Evolutionary conservation across 1,139 yeast species (phyloP), one percentile per base, ranked within the genome.

Genomic region (Diutina ranongensis): DNA sequence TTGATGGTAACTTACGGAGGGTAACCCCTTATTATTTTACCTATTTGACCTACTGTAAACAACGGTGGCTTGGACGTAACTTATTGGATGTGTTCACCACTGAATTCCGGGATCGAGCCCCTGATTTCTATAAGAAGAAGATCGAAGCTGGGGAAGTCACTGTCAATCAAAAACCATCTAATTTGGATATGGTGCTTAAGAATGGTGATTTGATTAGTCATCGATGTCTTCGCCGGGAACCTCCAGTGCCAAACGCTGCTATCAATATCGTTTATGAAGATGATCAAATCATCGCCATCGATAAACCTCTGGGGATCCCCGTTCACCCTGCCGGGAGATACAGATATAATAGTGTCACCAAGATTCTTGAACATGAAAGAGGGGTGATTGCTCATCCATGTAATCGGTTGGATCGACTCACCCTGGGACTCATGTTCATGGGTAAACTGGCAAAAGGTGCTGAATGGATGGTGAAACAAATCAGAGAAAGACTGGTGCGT

Each of bases 301-400:
- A 92, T 60, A 92, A 92, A 54, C 98, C 99, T 0, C 76, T 94
- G 3, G 97, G 98, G 0, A 76, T 92, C 3, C 97, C 99, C 0
- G 97, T 83, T 1, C 98, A 92, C 60, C 98, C 99, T 1, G 84
- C 97, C 0, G 99, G 98, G 0, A 68, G 97, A 49, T 92, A 81
- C 63, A 68, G 95, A 49, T 87, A 77, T 63, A 92, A 92, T 59
- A 79, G 96, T 1, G 77, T 89, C 15, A 86, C 94, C n/a, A 85
- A 83, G 59, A 78, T 87, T 18, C 63, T 89, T 51, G 80, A 83
- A 57, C 78, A 76, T 47, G 89, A 87, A 50, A 59, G 68, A 46
- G 82, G 82, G 0, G 67, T 70, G 44, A 63, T 66, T 2, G 92
- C 80, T 0, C 94, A 87, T 58, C 95, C 98, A 0, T 88, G 97